Conservation (phyloP, 768 basidiomycete species). For the Xerocomellus dryophilus region DNA sequence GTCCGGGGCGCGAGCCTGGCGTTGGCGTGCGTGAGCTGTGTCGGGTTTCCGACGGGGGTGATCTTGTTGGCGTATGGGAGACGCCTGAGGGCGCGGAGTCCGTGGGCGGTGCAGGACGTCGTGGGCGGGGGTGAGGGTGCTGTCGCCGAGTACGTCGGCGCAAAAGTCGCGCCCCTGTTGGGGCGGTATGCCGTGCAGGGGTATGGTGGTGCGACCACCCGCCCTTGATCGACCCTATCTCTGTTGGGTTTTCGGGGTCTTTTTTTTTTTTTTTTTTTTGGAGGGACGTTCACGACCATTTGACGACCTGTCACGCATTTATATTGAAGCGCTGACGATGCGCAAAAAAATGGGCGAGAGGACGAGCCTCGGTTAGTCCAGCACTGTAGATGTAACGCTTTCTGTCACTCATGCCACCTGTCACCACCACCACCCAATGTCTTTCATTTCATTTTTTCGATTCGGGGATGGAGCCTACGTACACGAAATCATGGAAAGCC, state of each 20-base stretch:
- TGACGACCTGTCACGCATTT: neutral
- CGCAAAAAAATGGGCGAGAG: too few species aligned
- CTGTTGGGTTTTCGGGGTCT: neutral
- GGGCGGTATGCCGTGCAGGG: constrained; percentile 1
- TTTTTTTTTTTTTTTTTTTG: neutral
- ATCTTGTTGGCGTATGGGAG: constrained; percentile 23
- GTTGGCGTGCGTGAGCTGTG: constrained; percentile 24
- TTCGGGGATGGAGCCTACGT: too few species aligned
- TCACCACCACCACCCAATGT: too few species aligned
- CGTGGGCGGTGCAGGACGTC: constrained; percentile 25
- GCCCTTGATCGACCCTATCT: neutral
- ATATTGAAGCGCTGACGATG: neutral
- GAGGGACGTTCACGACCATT: neutral
- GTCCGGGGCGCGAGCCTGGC: constrained; percentile 15
- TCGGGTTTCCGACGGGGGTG: constrained; percentile 22
- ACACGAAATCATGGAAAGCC: too few species aligned
- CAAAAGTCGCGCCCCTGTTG: constrained; percentile 14
- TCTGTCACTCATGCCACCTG: too few species aligned
- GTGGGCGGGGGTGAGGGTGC: neutral
- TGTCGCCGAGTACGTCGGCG: neutral
- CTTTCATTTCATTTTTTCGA: too few species aligned
- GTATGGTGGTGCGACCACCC: constrained; percentile 19
- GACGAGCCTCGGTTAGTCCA: neutral
- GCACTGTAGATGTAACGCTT: neutral
- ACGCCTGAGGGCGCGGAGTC: constrained; percentile 19